Conservation (phyloP, 2,329 filamentous ascomycete species). For the Nemania sp. region DNA sequence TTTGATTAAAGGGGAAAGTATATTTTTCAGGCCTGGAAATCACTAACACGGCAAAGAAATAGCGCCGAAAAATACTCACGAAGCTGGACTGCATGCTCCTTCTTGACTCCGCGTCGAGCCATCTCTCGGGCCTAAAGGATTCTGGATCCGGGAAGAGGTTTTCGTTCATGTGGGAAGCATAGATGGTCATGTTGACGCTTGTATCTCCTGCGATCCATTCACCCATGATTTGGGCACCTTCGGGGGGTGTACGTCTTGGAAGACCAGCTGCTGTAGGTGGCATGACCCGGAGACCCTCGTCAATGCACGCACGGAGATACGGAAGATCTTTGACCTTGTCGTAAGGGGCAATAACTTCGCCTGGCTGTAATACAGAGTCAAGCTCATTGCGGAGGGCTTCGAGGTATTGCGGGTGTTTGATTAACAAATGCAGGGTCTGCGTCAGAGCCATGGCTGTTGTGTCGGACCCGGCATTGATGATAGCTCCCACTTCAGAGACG, state of each 20-base stretch:
- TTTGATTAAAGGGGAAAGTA: too few relatives aligned
- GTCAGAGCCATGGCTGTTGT: conserved; percentile 63
- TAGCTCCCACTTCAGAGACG: conserved; percentile 65
- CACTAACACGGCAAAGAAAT: too few relatives aligned
- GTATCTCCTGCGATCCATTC: conserved; percentile 60
- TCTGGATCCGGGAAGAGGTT: conserved; percentile 7
- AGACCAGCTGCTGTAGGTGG: conserved; percentile 59
- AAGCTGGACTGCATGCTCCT: not conserved
- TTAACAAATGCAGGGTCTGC: conserved; percentile 64
- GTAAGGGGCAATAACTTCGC: conserved; percentile 60
- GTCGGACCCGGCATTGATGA: conserved; percentile 64
- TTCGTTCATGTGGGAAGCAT: conserved; percentile 55
- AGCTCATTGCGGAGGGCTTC: conserved; percentile 59
- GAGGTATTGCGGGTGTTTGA: conserved; percentile 59
- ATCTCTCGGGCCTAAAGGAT: not conserved
- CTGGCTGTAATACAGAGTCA: conserved; percentile 57
- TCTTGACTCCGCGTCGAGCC: conserved; percentile 3
- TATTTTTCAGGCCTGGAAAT: too few relatives aligned
- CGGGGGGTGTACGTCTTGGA: conserved; percentile 58
- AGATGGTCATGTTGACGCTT: conserved; percentile 58
- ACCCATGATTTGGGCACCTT: conserved; percentile 58
- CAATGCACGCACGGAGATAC: conserved; percentile 64
- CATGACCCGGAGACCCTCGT: conserved; percentile 61
- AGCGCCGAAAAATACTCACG: too few relatives aligned
- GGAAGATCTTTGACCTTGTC: conserved; percentile 64